Evolutionary conservation across 768 basidiomycete species (phyloP).

Genomic region (Termitomyces heimii): DNA sequence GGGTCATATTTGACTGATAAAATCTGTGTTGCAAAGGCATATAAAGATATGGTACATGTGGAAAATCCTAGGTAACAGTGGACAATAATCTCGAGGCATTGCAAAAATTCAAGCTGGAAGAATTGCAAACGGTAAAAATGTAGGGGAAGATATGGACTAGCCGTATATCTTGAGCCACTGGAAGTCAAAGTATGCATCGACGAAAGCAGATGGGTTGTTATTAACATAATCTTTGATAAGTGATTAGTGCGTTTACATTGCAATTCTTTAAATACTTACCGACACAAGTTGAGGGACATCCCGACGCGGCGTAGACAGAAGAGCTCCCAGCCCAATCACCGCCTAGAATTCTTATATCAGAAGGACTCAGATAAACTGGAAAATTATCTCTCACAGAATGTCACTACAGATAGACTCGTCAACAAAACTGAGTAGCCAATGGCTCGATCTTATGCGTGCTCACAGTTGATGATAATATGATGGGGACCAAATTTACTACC

Average conservation of each 20-base stretch:
- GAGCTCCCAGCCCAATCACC: conserved; percentile 51
- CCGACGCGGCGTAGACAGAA: conserved; percentile 33
- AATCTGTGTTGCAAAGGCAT: not conserved
- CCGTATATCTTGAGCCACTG: conserved; percentile 46
- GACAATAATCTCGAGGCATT: not conserved
- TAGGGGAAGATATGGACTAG: not conserved
- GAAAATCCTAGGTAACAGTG: not conserved
- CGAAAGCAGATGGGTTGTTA: conserved; percentile 62
- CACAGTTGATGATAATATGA: conserved; percentile 60
- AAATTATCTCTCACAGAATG: conserved; percentile 45
- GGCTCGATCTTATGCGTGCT: conserved; percentile 7
- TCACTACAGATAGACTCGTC: conserved; percentile 27
- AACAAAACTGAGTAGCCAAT: not conserved
- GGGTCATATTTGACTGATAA: not conserved
- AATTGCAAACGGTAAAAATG: not conserved
- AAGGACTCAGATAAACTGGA: not conserved
- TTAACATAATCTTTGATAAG: conserved; percentile 49
- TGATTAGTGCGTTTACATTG: not conserved
- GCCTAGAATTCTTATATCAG: conserved; percentile 23
- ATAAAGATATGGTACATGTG: not conserved
- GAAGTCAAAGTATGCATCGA: conserved; percentile 68
- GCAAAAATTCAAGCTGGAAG: not conserved
- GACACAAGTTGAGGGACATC: conserved; percentile 52
- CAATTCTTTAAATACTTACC: conserved; percentile 29
- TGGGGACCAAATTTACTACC: conserved; percentile 45